phyloP scores from a whole-genome alignment of 306 rosid species.

The Rosa chinensis region DNA sequence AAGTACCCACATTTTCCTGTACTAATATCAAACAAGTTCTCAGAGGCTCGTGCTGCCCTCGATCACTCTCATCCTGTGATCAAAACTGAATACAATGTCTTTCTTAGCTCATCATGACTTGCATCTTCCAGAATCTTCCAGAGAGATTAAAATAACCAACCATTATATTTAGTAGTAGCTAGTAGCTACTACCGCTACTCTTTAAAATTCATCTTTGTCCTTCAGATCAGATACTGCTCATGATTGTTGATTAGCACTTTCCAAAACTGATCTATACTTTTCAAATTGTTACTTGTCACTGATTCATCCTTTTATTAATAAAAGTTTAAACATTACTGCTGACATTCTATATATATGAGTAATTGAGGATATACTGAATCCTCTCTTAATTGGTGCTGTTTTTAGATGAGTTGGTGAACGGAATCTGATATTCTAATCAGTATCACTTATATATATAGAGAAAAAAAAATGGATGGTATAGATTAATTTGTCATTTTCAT shows the following conservation, averaged over 20 bases:
- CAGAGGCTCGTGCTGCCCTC: constrained; percentile 17
- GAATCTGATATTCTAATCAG: no score
- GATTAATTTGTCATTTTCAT: no score
- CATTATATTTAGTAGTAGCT: not conserved
- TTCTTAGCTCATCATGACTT: not conserved
- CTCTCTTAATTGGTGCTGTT: no score
- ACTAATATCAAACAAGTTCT: constrained; percentile 14
- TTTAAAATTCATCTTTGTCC: not conserved
- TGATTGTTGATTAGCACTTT: not conserved
- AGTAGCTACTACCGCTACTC: not conserved
- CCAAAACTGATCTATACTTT: not conserved
- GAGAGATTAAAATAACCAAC: not conserved
- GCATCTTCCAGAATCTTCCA: not conserved
- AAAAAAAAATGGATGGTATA: no score
- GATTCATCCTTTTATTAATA: not conserved
- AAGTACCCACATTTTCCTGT: not conserved
- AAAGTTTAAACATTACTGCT: not conserved
- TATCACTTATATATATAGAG: no score
- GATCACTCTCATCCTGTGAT: not conserved
- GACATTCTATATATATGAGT: not conserved
- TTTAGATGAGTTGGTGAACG: no score
- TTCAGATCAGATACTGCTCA: not conserved
- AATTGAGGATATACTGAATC: not conserved
- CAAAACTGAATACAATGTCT: not conserved
- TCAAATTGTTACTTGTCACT: not conserved